These are phyloP conservation scores for Trichophyton mentagrophytes DNA, from an alignment of 2,329 filamentous ascomycete genomes.

Conservation along the genomic window DNA sequence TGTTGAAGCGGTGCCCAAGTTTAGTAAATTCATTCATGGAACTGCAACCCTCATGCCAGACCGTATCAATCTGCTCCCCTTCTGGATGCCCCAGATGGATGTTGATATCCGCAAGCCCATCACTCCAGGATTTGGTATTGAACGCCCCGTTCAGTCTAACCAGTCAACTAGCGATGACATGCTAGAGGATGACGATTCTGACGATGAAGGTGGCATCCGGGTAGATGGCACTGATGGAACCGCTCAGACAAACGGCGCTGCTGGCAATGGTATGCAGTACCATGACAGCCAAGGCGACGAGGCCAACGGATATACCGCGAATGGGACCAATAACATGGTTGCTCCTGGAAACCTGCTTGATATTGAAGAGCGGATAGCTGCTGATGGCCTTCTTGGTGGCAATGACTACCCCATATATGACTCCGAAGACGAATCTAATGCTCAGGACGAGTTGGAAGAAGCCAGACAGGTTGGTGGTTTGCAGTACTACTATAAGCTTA, in stretches of 20 bases:
- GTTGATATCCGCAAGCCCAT: slow-evolving; percentile 90
- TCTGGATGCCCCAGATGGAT: slow-evolving; percentile 98
- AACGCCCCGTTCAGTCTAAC: slow-evolving; percentile 61
- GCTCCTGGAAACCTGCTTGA: slow-evolving; percentile 46
- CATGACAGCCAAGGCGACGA: slow-evolving; percentile 40
- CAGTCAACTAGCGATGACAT: slow-evolving; percentile 66
- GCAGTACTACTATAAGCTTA: slow-evolving; percentile 55
- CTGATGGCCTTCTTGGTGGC: slow-evolving; percentile 43
- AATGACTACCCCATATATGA: slow-evolving; percentile 84
- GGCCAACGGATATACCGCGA: slow-evolving; percentile 34
- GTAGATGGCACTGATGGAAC: slow-evolving; percentile 8
- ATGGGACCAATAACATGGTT: slow-evolving; percentile 37
- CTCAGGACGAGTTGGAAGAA: slow-evolving; percentile 62
- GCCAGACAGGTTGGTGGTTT: slow-evolving; percentile 64
- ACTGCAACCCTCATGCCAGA: slow-evolving; percentile 75
- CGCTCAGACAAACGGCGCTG: slow-evolving; percentile 20
- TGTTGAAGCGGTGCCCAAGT: slow-evolving; percentile 97
- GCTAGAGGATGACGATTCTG: slow-evolving; percentile 58
- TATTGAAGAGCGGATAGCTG: slow-evolving; percentile 69
- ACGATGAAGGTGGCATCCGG: slow-evolving; percentile 43
- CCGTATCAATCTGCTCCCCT: slow-evolving; percentile 79
- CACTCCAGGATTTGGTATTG: slow-evolving; percentile 81
- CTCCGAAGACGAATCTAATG: slow-evolving; percentile 70
- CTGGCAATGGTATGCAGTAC: slow-evolving; percentile 36
- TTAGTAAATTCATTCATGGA: slow-evolving; percentile 98